phyloP scores from a whole-genome alignment of 1,139 yeast genomes.

The Diutina sp. region DNA sequence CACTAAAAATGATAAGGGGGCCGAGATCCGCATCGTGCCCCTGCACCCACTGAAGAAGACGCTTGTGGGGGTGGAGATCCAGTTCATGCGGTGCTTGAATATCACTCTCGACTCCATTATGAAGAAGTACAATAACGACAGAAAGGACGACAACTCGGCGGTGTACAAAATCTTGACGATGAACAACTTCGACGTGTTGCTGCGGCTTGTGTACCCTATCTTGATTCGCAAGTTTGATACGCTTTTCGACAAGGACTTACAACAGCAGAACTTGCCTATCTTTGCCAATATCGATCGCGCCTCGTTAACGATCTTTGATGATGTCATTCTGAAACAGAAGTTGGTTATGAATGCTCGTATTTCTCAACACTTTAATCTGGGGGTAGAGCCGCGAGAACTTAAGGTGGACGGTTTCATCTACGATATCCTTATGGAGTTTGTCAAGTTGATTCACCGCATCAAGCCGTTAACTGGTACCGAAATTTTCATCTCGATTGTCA shows the following conservation, averaged over 20 bases:
- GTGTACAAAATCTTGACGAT: slow-evolving; percentile 29
- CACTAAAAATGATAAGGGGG: slow-evolving; percentile 18
- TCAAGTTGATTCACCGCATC: slow-evolving; percentile 25
- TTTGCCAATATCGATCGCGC: slow-evolving; percentile 34
- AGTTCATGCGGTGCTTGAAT: slow-evolving; percentile 38
- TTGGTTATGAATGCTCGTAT: slow-evolving; percentile 19
- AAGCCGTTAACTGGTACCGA: slow-evolving; percentile 30
- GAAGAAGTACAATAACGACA: slow-evolving; percentile 19
- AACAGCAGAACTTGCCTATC: slow-evolving; percentile 26
- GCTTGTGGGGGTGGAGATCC: slow-evolving; percentile 30
- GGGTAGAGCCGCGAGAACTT: slow-evolving; percentile 6
- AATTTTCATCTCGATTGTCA: slow-evolving; percentile 23
- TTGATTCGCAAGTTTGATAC: slow-evolving; percentile 22
- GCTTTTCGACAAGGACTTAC: slow-evolving; percentile 23
- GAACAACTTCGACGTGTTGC: slow-evolving; percentile 31
- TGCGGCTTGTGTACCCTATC: slow-evolving; percentile 20
- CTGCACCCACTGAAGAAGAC: slow-evolving; percentile 32
- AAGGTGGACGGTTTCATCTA: slow-evolving; percentile 28
- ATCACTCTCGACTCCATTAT: slow-evolving; percentile 36
- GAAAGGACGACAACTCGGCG: slow-evolving; percentile 14
- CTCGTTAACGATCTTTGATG: slow-evolving; percentile 28
- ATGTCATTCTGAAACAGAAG: slow-evolving; percentile 27
- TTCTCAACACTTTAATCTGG: slow-evolving; percentile 10
- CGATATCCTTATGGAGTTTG: slow-evolving; percentile 28
- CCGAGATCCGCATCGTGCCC: slow-evolving; percentile 16